phyloP scores from a whole-genome alignment of 2,329 filamentous ascomycete species.

The Penicillium sp. region DNA sequence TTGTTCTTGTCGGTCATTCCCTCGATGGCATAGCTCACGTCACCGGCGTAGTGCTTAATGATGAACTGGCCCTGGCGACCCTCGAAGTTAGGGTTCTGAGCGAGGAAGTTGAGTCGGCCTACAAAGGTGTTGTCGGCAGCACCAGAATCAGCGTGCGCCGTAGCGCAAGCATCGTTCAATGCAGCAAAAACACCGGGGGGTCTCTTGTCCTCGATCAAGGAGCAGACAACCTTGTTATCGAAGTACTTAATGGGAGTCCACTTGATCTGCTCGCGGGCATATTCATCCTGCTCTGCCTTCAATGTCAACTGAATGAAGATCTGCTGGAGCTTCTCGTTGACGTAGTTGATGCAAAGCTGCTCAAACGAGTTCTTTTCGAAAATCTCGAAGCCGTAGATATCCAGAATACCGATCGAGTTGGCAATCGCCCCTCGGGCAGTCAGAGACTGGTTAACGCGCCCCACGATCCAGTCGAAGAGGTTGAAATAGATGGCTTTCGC shows the following conservation, averaged over 20 bases:
- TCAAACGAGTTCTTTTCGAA: constrained; percentile 99
- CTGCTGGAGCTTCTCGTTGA: constrained; percentile 98
- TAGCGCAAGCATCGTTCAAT: constrained; percentile 96
- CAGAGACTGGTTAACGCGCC: constrained; percentile 84
- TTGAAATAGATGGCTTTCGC: constrained; percentile 97
- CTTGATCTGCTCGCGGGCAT: constrained; percentile 91
- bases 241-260: constrained; percentile 99
- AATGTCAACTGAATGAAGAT: constrained; percentile 98
- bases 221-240: constrained; percentile 98
- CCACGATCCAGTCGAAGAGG: constrained; percentile 97
- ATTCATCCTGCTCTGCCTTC: constrained; percentile 97
- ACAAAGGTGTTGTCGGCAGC: constrained; percentile 97
- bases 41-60: constrained; percentile 97
- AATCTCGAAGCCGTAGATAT: constrained; percentile 99
- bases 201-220: constrained; percentile 87
- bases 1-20: constrained; percentile 99
- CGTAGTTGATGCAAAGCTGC: constrained; percentile 99
- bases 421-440: constrained; percentile 72
- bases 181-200: constrained; percentile 93
- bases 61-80: constrained; percentile 95
- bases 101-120: constrained; percentile 86
- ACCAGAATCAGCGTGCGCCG: constrained; percentile 92
- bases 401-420: constrained; percentile 92
- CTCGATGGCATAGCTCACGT: constrained; percentile 90
- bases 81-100: constrained; percentile 82